Base-by-base conservation (phyloP, 805 yeast species). In the Pichia phayaonensis region DNA sequence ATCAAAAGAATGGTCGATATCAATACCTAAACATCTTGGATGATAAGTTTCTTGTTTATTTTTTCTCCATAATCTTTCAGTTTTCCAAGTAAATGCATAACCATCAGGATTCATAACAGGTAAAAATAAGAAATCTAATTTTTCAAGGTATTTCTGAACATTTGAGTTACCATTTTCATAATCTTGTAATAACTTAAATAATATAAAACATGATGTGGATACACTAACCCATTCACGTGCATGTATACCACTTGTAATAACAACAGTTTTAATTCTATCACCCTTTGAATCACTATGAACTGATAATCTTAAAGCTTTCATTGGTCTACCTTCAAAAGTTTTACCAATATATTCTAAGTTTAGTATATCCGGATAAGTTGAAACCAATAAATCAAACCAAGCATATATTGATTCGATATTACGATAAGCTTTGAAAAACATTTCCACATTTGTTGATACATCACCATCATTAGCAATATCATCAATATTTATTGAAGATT, bases 31-130 rank as follows among this genome's bases (percentile, higher is more conserved):
- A 64, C 97, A 90, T 42, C 75, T 66, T 10, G 85, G 80, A 45
- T 76, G 64, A 46, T 72, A 77, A 0, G 94, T 83, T 48, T 80
- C 79, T 66, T 90, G 97, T 54, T 96, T 74, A 66, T 88, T 90
- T 61, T 90, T 90, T 44, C 94, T 72, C 97, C 97, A 90, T 52
- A 90, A 69, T 50, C 97, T 71, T 63, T 90, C 96, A 26, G 69
- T 61, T 2, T 72, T 73, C 96, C 97, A 90, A 2, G 95, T 74
- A 63, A 85, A 84, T 15, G 73, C 86, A 63, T 90, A 90, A 0
- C 97, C 97, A 67, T 90, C 97, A 1, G 96, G 96, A 61, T 90
- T 90, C 65, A 83, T 77, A 13, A 88, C 86, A 0, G 97, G 97
- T 29, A 89, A 74, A 56, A 90, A 81, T 34, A 86, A 64, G 58